Evolutionary conservation across 202 grass and related monocot species (phyloP), one percentile per base, ranked within the genome.

Genomic region (Setaria italica): DNA sequence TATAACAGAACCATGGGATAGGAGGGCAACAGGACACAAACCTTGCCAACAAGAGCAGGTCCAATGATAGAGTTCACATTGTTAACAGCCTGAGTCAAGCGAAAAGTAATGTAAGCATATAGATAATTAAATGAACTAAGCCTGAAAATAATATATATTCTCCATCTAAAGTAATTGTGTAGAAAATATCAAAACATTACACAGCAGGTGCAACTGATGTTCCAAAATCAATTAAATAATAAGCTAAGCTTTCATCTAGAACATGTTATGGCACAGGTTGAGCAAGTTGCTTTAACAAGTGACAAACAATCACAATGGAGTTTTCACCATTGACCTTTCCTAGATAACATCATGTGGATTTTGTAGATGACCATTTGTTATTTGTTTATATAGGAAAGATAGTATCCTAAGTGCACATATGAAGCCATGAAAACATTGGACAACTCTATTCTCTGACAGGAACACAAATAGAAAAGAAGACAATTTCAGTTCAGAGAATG

Each of bases 41-140:
- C 90, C 89, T 98, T 98, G 34, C 93, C 93, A n/a, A 95, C 68
- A 17, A 95, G 74, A 35, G 90, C 93, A 5, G 95, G 93, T 71
- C 89, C 91, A 62, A 98, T 98, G 41, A 95, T 89, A 57, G 57
- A 42, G 35, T 98, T 95, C 25, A 98, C 95, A 82, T 98, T 95
- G 72, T 62, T 85, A 35, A 98, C 95, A 70, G 93, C 93, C 95
- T 98, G 13, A 72, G 69, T 7, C n/a, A 72, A 80, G 3, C 53
- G 72, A 79, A 11, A 46, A 41, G 6, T 5, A 32, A 78, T 25
- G 48, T 62, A 64, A 78, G 56, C 41, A 64, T 48, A 46, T 53
- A 2, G 7, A 64, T 12, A 75, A 66, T 3, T 6, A 32, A 50
- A 68, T 25, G 15, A 29, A 42, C 13, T 8, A 50, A 42, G 10